These are phyloP conservation scores for Nannizzia gypsea DNA, from an alignment of 2,329 filamentous ascomycete genomes.

Conservation along the genomic window DNA sequence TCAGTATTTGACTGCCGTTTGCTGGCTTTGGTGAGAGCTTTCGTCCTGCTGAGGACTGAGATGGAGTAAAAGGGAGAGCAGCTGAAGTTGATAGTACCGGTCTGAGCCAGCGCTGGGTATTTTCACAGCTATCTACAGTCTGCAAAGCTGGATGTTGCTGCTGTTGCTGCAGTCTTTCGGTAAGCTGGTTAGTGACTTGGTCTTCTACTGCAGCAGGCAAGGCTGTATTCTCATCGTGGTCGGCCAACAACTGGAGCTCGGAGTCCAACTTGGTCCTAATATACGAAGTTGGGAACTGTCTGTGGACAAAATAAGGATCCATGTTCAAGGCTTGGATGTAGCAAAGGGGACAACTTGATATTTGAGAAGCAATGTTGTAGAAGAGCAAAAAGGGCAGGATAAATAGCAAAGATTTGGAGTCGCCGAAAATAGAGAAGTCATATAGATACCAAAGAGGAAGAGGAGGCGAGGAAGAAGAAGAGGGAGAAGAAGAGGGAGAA, in stretches of 20 bases:
- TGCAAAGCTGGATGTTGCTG: no score
- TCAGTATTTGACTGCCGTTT: neutral
- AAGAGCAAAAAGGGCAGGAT: neutral
- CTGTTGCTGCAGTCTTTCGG: neutral
- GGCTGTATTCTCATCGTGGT: neutral
- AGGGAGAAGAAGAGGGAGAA: neutral
- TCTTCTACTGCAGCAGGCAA: no score
- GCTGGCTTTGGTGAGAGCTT: neutral
- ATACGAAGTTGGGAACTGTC: slow-evolving; percentile 1
- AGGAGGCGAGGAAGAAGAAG: no score
- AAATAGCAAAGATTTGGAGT: neutral
- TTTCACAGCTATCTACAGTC: no score
- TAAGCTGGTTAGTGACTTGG: neutral
- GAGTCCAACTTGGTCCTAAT: neutral
- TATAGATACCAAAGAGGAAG: neutral
- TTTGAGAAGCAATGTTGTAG: neutral
- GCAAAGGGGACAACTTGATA: neutral
- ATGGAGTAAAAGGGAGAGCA: neutral
- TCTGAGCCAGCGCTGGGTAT: neutral
- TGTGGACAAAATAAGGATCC: neutral
- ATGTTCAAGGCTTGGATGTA: neutral
- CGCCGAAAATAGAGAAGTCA: neutral
- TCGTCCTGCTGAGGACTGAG: neutral
- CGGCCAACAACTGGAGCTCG: neutral
- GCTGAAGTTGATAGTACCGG: neutral